Evolutionary conservation across 2,329 filamentous ascomycete species (phyloP), one percentile per base, ranked within the genome.

Genomic region (Penicillium olsonii): DNA sequence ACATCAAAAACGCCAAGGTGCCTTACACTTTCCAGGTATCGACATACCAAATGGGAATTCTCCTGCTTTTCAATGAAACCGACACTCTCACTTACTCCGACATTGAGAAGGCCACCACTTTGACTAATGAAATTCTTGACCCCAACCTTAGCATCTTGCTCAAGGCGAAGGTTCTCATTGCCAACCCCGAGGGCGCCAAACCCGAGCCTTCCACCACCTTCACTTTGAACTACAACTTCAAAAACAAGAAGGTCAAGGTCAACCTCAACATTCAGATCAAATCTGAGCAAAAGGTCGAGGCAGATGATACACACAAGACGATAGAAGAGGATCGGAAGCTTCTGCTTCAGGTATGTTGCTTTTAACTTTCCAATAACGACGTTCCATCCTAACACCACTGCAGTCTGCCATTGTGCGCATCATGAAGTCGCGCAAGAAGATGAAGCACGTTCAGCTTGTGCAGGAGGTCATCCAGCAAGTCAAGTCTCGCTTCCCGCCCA

Each of bases 371-470:
- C 10, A 15, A 31, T n/a, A 5, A 19, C 27, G 9, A 18, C 38
- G n/a, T 18, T 50, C 59, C 43, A 60, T 29, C 42, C 42, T 50
- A 31, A 50, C 27, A 44, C 15, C 37, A 50, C 4, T 42, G 9
- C 59, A 99, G 92, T 97, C 94, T 55, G 92, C 92, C 19, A 97
- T 99, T 71, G 94, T 99, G 49, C 90, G 94, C 66, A 96, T 99
- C 77, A 99, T 99, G 94, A 99, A 99, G 79, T 95, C 92, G 3
- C 87, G 94, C 53, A 97, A 99, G 84, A 90, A 87, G 77, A 95
- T 97, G 90, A 97, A 96, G 83, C 92, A 99, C 75, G 85, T 87
- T 54, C 88, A 94, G 67, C 85, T 99, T 11, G 91, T 99, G 46
- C 87, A 90, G 67, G 94, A 99, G 75, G 95, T 92, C 19, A 97